Percentiles rank a stretch among this genome's conserved stretches.
phyloP scores from a whole-genome alignment of 345 rosid genomes.

The Sonneratia caseolaris region DNA sequence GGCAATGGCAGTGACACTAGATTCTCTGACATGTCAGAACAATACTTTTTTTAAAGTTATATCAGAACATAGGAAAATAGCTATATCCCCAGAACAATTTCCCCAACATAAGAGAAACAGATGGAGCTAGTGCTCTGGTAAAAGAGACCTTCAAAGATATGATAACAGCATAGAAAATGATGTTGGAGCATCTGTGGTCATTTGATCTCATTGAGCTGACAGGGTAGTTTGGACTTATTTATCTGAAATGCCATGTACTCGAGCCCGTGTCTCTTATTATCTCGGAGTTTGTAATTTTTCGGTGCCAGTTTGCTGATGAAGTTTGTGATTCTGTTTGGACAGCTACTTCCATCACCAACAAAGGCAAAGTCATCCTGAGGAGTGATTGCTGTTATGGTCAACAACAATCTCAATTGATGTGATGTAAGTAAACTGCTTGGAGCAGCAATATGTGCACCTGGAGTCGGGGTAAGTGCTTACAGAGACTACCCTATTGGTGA shows the following conservation, averaged over 20 bases:
- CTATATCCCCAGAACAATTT: background rate
- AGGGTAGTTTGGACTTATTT: background rate
- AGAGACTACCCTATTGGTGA: background rate
- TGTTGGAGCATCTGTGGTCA: background rate
- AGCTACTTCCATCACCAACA: slow-evolving; percentile 65
- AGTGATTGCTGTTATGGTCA: slow-evolving; percentile 2
- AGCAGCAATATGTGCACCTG: background rate
- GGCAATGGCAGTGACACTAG: background rate
- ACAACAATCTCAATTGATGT: background rate
- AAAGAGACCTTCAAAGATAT: background rate
- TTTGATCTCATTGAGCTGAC: background rate
- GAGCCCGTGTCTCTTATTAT: no score
- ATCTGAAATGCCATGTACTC: background rate
- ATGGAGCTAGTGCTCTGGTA: background rate
- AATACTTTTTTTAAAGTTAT: background rate
- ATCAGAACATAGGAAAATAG: background rate
- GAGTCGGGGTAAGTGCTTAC: background rate
- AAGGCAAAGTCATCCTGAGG: slow-evolving; percentile 49
- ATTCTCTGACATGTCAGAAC: background rate
- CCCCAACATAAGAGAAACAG: background rate
- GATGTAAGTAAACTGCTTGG: background rate
- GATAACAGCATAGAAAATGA: background rate
- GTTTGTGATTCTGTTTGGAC: slow-evolving; percentile 11
- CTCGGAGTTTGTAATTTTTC: background rate
- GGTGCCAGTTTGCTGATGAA: background rate